phyloP scores from a whole-genome alignment of 2,329 filamentous ascomycete species.

The Sporothrix sp. region DNA sequence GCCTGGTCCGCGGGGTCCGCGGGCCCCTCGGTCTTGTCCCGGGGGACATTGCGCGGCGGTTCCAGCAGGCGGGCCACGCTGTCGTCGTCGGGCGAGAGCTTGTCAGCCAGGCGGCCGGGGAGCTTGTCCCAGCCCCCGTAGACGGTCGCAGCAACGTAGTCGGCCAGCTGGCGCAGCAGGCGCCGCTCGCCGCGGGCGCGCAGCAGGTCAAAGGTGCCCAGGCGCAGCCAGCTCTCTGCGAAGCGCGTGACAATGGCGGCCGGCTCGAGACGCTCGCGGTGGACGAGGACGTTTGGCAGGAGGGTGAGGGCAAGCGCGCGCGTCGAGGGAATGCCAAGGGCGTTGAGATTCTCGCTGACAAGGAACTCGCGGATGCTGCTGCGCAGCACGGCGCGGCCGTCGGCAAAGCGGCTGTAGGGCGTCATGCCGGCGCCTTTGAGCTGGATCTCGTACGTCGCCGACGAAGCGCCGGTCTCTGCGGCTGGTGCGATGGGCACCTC shows the following conservation, averaged over 20 bases:
- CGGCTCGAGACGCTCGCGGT: conserved; percentile 73
- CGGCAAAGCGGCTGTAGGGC: conserved; percentile 91
- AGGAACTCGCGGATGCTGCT: conserved; percentile 92
- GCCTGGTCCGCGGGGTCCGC: conserved; percentile 28
- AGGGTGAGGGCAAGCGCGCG: conserved; percentile 75
- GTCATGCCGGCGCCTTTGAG: conserved; percentile 90
- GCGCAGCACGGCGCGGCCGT: conserved; percentile 85
- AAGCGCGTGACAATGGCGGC: conserved; percentile 90
- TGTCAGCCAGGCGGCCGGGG: conserved; percentile 47
- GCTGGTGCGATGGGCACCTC: conserved; percentile 64
- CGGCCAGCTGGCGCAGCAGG: conserved; percentile 63
- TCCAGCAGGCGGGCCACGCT: conserved; percentile 1
- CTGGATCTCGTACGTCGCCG: conserved; percentile 88
- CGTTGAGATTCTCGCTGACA: conserved; percentile 80
- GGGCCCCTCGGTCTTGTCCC: conserved; percentile 9
- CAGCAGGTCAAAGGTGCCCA: conserved; percentile 94
- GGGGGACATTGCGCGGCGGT: conserved; percentile 20
- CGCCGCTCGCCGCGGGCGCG: conserved; percentile 69
- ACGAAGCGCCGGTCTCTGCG: conserved; percentile 35
- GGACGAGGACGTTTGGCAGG: conserved; percentile 60
- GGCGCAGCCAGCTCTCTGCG: conserved; percentile 80
- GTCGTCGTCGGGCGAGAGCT: conserved; percentile 15
- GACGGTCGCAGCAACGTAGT: conserved; percentile 80
- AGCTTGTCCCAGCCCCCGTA: conserved; percentile 81
- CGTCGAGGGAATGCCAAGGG: conserved; percentile 76